These are phyloP conservation scores for Hypoxylon sp. DNA, from an alignment of 2,329 filamentous ascomycete species.

Conservation along the genomic window DNA sequence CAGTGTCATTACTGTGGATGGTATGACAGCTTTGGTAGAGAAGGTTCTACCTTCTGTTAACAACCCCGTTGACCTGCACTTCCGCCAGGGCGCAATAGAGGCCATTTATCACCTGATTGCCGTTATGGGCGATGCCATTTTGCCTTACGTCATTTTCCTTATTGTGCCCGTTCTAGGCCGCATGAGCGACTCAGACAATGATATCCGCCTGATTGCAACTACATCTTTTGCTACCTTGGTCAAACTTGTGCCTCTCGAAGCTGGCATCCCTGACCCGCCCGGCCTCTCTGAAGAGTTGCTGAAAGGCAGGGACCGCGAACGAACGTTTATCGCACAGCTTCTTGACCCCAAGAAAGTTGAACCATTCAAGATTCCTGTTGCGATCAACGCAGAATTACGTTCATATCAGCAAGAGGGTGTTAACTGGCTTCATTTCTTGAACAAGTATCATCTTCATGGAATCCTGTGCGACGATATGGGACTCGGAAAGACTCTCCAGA, in stretches of 20 bases:
- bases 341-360: conserved; percentile 98
- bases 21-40: conserved; percentile 96
- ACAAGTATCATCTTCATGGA: conserved; percentile 96
- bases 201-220: conserved; percentile 92
- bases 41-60: conserved; percentile 92
- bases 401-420: conserved; percentile 99
- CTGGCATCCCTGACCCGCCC: conserved; percentile 95
- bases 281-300: conserved; percentile 91
- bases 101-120: conserved; percentile 97
- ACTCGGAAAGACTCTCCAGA: conserved; percentile 96
- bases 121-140: conserved; percentile 95
- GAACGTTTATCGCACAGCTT: conserved; percentile 97
- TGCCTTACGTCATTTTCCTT: conserved; percentile 98
- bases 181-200: conserved; percentile 98
- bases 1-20: conserved; percentile 94
- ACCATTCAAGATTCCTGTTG: conserved; percentile 91
- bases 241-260: conserved; percentile 96
- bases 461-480: conserved; percentile 99
- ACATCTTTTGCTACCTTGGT: conserved; percentile 97
- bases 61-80: conserved; percentile 89
- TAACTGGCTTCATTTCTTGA: conserved; percentile 98
- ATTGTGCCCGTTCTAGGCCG: conserved; percentile 96
- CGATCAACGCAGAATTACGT: conserved; percentile 95
- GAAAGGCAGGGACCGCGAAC: conserved; percentile 90
- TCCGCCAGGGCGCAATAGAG: conserved; percentile 94